Percentiles rank a stretch among this genome's conserved stretches.
These are phyloP conservation scores for Russula virescens DNA, from an alignment of 768 basidiomycete species.

Conservation along the genomic window DNA sequence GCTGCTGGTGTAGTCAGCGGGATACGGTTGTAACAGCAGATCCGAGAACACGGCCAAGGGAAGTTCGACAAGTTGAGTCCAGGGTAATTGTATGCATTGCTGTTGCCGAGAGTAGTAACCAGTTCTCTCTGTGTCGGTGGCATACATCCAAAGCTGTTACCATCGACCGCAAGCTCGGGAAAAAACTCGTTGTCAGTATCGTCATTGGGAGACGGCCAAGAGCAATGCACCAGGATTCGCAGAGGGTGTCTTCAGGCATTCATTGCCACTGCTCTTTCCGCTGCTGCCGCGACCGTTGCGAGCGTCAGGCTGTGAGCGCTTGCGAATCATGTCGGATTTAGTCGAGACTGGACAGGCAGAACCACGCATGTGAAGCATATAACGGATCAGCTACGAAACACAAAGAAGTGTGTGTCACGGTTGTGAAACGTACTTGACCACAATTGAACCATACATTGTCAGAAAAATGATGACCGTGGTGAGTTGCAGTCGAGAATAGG, in stretches of 20 bases:
- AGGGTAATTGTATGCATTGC: conserved; percentile 29
- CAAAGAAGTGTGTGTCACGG: no score
- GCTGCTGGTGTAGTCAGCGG: conserved; percentile 50
- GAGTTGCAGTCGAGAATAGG: neutral
- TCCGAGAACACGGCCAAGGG: conserved; percentile 73
- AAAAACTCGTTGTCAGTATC: conserved; percentile 39
- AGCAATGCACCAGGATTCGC: conserved; percentile 69
- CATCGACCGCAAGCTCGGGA: conserved; percentile 58
- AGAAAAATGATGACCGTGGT: neutral
- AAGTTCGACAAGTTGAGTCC: conserved; percentile 40
- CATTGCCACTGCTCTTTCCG: conserved; percentile 29
- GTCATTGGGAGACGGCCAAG: conserved; percentile 59
- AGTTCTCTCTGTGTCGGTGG: conserved; percentile 45
- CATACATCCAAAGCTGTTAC: conserved; percentile 31
- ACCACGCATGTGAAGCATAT: conserved; percentile 73
- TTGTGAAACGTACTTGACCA: conserved; percentile 69
- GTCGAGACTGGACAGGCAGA: conserved; percentile 82
- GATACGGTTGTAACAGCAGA: conserved; percentile 50
- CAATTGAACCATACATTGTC: conserved; percentile 48
- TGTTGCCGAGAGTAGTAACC: conserved; percentile 40
- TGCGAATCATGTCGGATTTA: conserved; percentile 88
- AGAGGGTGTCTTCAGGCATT: conserved; percentile 65
- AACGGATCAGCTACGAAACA: conserved; percentile 6
- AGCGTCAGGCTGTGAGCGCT: conserved; percentile 77
- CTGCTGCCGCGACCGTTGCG: conserved; percentile 41